Evolutionary conservation across 2,329 filamentous ascomycete species (phyloP), one percentile per base, ranked within the genome.

Genomic region (Alternaria conjuncta): DNA sequence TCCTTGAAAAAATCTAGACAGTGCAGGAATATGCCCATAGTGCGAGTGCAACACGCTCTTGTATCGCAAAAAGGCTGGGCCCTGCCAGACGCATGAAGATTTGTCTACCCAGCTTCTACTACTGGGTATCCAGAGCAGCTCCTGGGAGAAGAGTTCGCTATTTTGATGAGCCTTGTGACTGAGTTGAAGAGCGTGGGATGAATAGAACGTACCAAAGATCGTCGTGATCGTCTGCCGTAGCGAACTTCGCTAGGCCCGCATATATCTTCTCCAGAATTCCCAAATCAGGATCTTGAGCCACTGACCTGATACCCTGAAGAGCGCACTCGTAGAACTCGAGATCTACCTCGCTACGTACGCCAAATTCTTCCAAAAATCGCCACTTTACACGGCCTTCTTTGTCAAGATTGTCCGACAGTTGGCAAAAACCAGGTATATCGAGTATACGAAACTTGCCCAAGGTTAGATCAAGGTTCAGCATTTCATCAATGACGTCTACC

Each of bases 311-410:
- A 13, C 13, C 11, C 10, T 59, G 9, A 10, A 63, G 32, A 28
- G 60, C 60, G 7, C 10, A 5, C 23, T 43, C 32, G 56, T 68
- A 71, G 41, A 73, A 71, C 0, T 47, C 12, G 7, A 71, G 20
- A 57, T 68, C 57, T 10, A 60, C 63, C 45, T 55, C 57, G 13
- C 36, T 57, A 15, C 28, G 2, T 1, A 71, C 71, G 8, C 61
- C 65, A 20, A 71, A 57, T 5, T 66, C 50, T 54, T 69, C 61
- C 6, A 71, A 60, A 41, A 72, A 71, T 18, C 44, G 43, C 69
- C 69, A 71, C 26, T 28, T 28, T 12, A 11, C 26, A 28, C 26
- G 26, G 26, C 26, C 26, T 0, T 28, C 26, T 28, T 28, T 28
- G 26, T 28, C 26, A 28, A 28, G 36, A 4, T 36, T 45, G 23